Conservation (phyloP, 768 basidiomycete species). For the Candolleomyces eurysporus region DNA sequence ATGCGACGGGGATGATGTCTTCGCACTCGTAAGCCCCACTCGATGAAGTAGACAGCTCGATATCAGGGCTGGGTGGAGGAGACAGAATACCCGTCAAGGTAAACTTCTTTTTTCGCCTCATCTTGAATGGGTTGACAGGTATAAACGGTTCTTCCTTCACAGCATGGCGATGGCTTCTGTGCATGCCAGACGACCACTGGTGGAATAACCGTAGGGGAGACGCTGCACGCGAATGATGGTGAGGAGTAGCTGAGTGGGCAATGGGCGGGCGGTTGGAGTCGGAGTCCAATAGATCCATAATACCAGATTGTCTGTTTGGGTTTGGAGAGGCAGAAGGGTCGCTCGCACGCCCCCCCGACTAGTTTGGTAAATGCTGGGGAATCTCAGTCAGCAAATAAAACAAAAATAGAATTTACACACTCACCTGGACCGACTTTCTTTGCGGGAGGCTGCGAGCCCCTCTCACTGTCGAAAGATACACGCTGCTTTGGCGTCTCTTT, state of each 20-base stretch:
- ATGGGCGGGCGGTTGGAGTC: background rate
- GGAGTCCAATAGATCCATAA: background rate
- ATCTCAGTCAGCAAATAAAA: no score
- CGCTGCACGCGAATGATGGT: constrained; percentile 48
- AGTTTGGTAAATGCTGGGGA: background rate
- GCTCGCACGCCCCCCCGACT: background rate
- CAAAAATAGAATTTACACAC: background rate
- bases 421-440: constrained; percentile 7
- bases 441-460: background rate
- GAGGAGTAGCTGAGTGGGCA: constrained; percentile 37
- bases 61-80: constrained; percentile 25
- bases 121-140: constrained; percentile 52
- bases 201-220: constrained; percentile 64
- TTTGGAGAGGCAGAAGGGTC: constrained; percentile 1
- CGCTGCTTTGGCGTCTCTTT: constrained; percentile 49
- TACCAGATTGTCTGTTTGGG: background rate
- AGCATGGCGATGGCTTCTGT: constrained; percentile 34
- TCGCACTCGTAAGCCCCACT: constrained; percentile 27
- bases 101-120: constrained; percentile 19
- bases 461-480: constrained; percentile 41
- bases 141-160: constrained; percentile 50
- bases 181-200: constrained; percentile 49
- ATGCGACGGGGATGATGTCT: constrained; percentile 23
- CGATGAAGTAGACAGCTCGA: constrained; percentile 17
- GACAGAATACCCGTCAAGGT: constrained; percentile 16